Base-by-base conservation (phyloP, 768 basidiomycete species). In the Serendipita sp. region DNA sequence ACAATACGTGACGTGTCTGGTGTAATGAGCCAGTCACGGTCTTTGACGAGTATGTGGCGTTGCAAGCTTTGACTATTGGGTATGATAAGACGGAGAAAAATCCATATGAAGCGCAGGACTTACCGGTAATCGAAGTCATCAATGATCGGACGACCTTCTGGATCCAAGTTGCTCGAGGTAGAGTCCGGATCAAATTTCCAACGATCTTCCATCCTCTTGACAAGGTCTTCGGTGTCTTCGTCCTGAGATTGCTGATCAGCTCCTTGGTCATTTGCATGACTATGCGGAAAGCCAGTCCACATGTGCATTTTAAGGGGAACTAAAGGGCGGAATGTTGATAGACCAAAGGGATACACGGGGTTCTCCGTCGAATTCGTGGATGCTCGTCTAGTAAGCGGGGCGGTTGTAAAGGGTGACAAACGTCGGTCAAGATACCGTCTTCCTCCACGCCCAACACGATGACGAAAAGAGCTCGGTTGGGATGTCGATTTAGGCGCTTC, bases 381-480 rank as follows among this genome's bases (percentile, higher is more conserved):
- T 28, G 68, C 65, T 34, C 66, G 67, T 35, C 66, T 28, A 24
- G 66, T 65, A 16, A 47, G 45, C 32, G 65, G 54, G 44, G 44
- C 65, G 28, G 47, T 16, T 13, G 65, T 24, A 7, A 69, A 65
- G 24, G 64, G 64, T 2, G 56, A 60, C 56, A 60, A 28, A 24
- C 86, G 82, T 58, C 95, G 81, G 74, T 96, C 92, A 16, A 95
- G 69, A 67, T 84, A 76, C 13, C 85, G 72, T 34, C 89, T 82
- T 2, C 94, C 94, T 38, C 88, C 89, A 64, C 95, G 88, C 0
- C 92, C 92, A 65, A 80, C 74, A 7, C 95, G 86, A 56, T 86
- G 70, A 66, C 94, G 88, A 65, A 92, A 75, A 7, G 76, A 71
- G 5, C 74, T 68, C 3, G 72, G 77, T 34, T 68, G 69, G 13